Conservation (phyloP, 768 basidiomycete genomes). For the Rhodotorula toruloides region DNA sequence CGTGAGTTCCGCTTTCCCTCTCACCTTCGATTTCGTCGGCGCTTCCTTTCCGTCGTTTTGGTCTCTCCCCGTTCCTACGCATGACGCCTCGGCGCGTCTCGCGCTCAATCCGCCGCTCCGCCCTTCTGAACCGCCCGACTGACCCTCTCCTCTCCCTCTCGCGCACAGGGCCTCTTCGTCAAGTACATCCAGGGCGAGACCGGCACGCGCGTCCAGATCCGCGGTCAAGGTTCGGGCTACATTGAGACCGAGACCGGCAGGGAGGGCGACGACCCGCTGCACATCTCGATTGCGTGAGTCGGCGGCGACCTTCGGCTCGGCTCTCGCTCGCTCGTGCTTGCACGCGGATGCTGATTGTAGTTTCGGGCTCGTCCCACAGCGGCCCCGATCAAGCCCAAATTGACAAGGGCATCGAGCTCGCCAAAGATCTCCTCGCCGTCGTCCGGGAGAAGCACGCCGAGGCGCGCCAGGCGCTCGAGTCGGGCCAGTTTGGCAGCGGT, state of each 20-base stretch:
- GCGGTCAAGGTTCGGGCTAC: slow-evolving; percentile 89
- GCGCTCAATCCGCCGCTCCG: not conserved
- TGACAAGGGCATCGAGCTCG: slow-evolving; percentile 74
- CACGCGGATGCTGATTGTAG: too few species aligned
- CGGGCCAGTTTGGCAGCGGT: slow-evolving; percentile 1
- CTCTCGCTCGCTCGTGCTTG: not conserved
- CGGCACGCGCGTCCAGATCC: slow-evolving; percentile 91
- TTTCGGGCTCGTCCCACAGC: slow-evolving; percentile 43
- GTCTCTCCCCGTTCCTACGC: not conserved
- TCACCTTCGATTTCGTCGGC: too few species aligned
- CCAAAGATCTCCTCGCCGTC: slow-evolving; percentile 84
- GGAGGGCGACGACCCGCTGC: slow-evolving; percentile 84
- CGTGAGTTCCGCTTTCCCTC: slow-evolving; percentile 51
- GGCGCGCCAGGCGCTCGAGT: slow-evolving; percentile 52
- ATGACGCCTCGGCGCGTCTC: too few species aligned
- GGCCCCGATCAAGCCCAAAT: slow-evolving; percentile 86
- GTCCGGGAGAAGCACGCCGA: slow-evolving; percentile 82
- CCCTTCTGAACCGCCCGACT: not conserved
- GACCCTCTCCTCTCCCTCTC: not conserved
- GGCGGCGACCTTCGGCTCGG: slow-evolving; percentile 30
- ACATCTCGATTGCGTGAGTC: slow-evolving; percentile 81
- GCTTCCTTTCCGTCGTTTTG: not conserved
- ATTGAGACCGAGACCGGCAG: slow-evolving; percentile 83
- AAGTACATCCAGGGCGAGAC: slow-evolving; percentile 98
- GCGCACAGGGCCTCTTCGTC: slow-evolving; percentile 80